These are phyloP conservation scores for Ichthyophthirius multifiliis DNA, from an alignment of 169 alveolate species.

Conservation along the genomic window DNA sequence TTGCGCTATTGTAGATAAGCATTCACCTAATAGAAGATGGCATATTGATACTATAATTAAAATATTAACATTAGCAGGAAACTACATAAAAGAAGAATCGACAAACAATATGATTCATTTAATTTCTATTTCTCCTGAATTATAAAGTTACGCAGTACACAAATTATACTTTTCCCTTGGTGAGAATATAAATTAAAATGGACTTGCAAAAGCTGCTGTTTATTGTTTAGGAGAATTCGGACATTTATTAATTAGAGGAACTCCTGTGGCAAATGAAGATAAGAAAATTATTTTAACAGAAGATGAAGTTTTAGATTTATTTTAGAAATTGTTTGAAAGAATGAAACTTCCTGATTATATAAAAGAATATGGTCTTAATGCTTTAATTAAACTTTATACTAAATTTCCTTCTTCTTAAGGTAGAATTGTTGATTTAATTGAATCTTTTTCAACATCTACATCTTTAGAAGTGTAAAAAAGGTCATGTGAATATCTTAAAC, in stretches of 20 bases:
- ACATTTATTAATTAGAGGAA: slow-evolving; percentile 52
- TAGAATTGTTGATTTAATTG: slow-evolving; percentile 34
- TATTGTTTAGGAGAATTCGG: slow-evolving; percentile 72
- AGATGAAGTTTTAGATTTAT: slow-evolving; percentile 50
- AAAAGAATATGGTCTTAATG: slow-evolving; percentile 53
- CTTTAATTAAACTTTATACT: slow-evolving; percentile 54
- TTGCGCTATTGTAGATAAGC: slow-evolving; percentile 79
- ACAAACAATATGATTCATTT: slow-evolving; percentile 50
- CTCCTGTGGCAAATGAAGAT: slow-evolving; percentile 41
- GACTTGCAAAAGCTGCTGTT: slow-evolving; percentile 58
- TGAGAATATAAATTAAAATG: slow-evolving; percentile 54
- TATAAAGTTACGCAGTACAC: slow-evolving; percentile 53
- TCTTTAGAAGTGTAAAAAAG: slow-evolving; percentile 65
- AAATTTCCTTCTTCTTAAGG: slow-evolving; percentile 14
- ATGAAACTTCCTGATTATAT: slow-evolving; percentile 48
- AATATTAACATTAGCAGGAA: slow-evolving; percentile 70
- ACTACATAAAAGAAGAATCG: slow-evolving; percentile 54
- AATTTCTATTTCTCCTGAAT: slow-evolving; percentile 54
- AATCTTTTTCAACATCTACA: slow-evolving; percentile 22
- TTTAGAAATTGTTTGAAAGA: slow-evolving; percentile 33
- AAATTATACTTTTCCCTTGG: slow-evolving; percentile 54
- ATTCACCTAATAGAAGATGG: slow-evolving; percentile 81
- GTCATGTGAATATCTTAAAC: slow-evolving; percentile 57
- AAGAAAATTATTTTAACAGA: slow-evolving; percentile 46
- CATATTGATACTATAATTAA: slow-evolving; percentile 80